phyloP scores from a whole-genome alignment of 352 stramenopile species.

The Globisporangium emineosum region DNA sequence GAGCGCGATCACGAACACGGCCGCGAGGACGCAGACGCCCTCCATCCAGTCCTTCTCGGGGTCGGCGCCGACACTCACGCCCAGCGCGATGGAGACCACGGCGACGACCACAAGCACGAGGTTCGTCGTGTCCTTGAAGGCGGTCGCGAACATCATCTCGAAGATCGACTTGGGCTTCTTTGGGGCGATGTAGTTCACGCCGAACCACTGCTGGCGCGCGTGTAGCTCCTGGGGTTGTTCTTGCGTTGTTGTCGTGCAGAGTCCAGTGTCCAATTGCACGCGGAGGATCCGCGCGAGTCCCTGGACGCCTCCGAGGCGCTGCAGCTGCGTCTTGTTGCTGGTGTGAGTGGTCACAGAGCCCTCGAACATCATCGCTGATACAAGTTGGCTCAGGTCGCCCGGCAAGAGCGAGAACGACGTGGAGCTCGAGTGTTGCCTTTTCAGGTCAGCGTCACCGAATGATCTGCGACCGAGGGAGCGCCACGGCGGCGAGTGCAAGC shows the following conservation, averaged over 20 bases:
- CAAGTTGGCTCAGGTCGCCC: conserved; percentile 1
- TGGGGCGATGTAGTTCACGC: conserved; percentile 33
- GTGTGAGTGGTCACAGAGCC: not conserved
- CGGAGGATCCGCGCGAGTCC: conserved; percentile 4
- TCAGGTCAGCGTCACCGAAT: not conserved
- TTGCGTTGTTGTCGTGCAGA: not conserved
- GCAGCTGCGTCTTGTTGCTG: not conserved
- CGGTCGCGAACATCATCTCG: conserved; percentile 42
- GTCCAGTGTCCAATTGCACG: not conserved
- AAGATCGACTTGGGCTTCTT: conserved; percentile 17
- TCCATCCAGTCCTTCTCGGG: conserved; percentile 7
- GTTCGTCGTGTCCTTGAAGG: conserved; percentile 55
- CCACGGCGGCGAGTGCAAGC: not conserved
- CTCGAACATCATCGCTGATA: not conserved
- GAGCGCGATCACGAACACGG: conserved; percentile 88
- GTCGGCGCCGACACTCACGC: conserved; percentile 1
- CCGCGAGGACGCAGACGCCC: conserved; percentile 58
- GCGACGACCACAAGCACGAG: conserved; percentile 37
- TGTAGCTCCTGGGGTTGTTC: not conserved
- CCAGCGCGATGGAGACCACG: conserved; percentile 29
- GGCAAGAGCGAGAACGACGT: conserved; percentile 9
- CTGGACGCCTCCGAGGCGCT: conserved; percentile 1
- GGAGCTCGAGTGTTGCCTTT: not conserved
- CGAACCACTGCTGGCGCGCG: conserved; percentile 19
- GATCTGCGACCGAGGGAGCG: not conserved